Evolutionary conservation across 2,329 filamentous ascomycete species (phyloP).

Genomic region (Arthrobotrys megalospora): DNA sequence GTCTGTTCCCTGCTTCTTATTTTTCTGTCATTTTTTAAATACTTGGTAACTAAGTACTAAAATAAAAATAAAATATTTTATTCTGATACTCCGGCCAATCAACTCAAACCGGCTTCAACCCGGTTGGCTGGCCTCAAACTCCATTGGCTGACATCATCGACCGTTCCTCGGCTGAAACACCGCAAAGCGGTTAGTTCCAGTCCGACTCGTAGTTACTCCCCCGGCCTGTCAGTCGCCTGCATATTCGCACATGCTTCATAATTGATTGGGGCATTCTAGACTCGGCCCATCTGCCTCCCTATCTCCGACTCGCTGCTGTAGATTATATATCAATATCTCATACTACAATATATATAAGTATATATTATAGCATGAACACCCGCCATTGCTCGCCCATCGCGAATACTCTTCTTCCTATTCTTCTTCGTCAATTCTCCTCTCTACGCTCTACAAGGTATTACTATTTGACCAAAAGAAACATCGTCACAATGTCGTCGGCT

Average conservation of each 20-base stretch:
- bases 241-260: slow-evolving; percentile 13
- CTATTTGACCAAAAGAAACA: not conserved
- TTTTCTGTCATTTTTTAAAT: slow-evolving; percentile 12
- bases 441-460: no score
- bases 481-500: slow-evolving; percentile 60
- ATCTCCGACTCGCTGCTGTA: not conserved
- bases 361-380: not conserved
- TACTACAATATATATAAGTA: not conserved
- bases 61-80: not conserved
- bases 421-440: not conserved
- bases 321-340: not conserved
- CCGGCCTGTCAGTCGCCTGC: slow-evolving; percentile 16
- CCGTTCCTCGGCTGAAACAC: slow-evolving; percentile 8
- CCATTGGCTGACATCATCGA: slow-evolving; percentile 10
- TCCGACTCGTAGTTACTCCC: no score
- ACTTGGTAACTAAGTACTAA: slow-evolving; percentile 9
- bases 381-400: not conserved
- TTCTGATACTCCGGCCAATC: not conserved
- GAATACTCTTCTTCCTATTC: not conserved
- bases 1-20: no score
- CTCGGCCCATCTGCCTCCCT: not conserved
- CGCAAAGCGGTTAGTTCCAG: slow-evolving; percentile 4
- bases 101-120: slow-evolving; percentile 13
- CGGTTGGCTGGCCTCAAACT: not conserved
- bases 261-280: slow-evolving; percentile 1